Conservation (phyloP, 164 flowering plant genomes). For the Stephania japonica region DNA sequence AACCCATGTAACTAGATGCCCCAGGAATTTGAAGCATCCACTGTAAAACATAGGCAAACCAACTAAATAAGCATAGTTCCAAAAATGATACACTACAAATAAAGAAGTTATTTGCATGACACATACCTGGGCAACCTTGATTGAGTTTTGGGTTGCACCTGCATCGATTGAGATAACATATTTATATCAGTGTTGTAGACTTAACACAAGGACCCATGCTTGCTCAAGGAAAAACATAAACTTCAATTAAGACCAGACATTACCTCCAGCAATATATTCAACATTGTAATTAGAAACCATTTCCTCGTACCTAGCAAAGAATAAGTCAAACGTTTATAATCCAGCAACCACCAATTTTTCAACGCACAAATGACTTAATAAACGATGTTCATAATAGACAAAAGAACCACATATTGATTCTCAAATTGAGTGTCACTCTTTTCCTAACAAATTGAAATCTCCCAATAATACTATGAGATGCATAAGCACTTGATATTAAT, state of each 20-base stretch:
- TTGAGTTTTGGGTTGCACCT: constrained; percentile 98
- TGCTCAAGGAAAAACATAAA: background rate
- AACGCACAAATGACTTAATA: background rate
- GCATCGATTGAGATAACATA: constrained; percentile 15
- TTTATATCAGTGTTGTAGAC: background rate
- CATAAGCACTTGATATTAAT: background rate
- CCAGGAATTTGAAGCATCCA: constrained; percentile 98
- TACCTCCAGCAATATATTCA: constrained; percentile 90
- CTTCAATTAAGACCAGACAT: background rate
- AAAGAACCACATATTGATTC: background rate
- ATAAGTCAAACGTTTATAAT: constrained; percentile 13
- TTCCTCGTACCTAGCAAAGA: constrained; percentile 58
- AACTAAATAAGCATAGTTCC: background rate
- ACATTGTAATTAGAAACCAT: constrained; percentile 46
- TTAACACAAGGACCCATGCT: background rate
- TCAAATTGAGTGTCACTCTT: background rate
- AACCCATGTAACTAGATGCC: constrained; percentile 88
- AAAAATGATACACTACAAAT: background rate
- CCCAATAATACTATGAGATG: background rate
- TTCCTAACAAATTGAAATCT: background rate
- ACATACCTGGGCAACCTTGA: constrained; percentile 83
- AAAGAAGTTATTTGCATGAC: background rate
- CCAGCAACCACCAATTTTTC: background rate
- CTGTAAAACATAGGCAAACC: constrained; percentile 33
- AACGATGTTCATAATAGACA: background rate